These are phyloP conservation scores for Talaromyces sp. DNA, from an alignment of 2,329 filamentous ascomycete species.

Conservation along the genomic window DNA sequence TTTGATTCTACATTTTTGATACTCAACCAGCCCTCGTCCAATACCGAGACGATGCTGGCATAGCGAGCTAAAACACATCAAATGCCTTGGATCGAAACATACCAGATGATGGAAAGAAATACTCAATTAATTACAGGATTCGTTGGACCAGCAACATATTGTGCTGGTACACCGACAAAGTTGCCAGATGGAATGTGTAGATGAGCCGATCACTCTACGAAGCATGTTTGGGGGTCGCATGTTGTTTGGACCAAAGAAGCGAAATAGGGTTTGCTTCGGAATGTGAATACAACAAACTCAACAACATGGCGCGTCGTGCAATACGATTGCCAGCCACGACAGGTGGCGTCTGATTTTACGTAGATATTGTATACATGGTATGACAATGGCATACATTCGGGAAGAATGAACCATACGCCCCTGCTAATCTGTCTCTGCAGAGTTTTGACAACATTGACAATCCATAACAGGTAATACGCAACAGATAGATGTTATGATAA, in stretches of 20 bases:
- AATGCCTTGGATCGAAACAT: constrained; percentile 1
- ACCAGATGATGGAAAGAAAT: not conserved
- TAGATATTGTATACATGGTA: no score
- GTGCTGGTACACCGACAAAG: not conserved
- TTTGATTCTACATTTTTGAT: not conserved
- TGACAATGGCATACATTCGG: not conserved
- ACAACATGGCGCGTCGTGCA: constrained; percentile 4
- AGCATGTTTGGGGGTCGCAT: not conserved
- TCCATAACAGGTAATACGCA: no score
- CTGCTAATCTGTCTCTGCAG: no score
- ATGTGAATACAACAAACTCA: not conserved
- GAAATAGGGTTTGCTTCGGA: constrained; percentile 13
- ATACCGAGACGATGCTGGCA: constrained; percentile 9
- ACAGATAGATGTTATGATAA: no score
- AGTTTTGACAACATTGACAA: not conserved
- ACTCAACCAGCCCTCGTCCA: not conserved
- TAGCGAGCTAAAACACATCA: not conserved
- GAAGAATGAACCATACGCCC: not conserved
- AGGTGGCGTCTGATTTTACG: not conserved
- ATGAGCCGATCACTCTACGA: not conserved
- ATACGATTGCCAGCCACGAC: not conserved
- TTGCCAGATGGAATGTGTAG: not conserved
- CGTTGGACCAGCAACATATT: constrained; percentile 10
- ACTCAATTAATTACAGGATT: not conserved
- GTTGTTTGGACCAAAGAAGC: not conserved